Evolutionary conservation across 2,329 filamentous ascomycete species (phyloP).

Genomic region (Neonectria neomacrospora): DNA sequence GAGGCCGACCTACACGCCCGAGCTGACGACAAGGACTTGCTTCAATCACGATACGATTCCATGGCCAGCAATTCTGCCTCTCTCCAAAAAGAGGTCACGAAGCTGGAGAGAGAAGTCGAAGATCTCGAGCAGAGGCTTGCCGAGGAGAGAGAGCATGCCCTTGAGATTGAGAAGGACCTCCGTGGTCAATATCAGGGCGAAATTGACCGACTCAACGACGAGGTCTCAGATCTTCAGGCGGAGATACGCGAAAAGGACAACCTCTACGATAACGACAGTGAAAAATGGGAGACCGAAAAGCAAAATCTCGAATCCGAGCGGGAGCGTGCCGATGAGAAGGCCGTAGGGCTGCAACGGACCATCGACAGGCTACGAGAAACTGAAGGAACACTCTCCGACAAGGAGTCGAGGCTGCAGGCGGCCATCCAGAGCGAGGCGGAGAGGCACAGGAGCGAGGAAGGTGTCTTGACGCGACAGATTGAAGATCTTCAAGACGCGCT

Average conservation of each 20-base stretch:
- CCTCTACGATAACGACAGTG: constrained; percentile 75
- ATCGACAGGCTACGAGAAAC: constrained; percentile 76
- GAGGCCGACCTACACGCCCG: constrained; percentile 69
- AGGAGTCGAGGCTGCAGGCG: constrained; percentile 74
- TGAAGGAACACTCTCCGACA: constrained; percentile 74
- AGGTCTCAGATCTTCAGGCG: constrained; percentile 71
- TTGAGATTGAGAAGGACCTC: constrained; percentile 70
- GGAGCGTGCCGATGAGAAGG: constrained; percentile 74
- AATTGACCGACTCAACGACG: constrained; percentile 63
- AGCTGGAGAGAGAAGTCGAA: constrained; percentile 57
- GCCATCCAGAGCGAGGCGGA: constrained; percentile 77
- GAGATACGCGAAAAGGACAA: constrained; percentile 77
- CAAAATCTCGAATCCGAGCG: constrained; percentile 73
- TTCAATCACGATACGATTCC: constrained; percentile 76
- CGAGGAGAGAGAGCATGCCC: constrained; percentile 66
- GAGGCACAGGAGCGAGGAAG: constrained; percentile 78
- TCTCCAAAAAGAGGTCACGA: constrained; percentile 72
- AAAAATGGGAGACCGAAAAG: constrained; percentile 75
- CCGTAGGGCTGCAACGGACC: constrained; percentile 73
- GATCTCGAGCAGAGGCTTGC: constrained; percentile 62
- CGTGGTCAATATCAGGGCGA: constrained; percentile 57
- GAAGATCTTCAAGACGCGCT: constrained; percentile 79
- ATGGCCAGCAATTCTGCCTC: constrained; percentile 72
- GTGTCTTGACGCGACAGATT: constrained; percentile 76
- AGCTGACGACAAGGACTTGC: constrained; percentile 73